Percentiles rank a stretch among this genome's conserved stretches.
Evolutionary conservation across 2,329 filamentous ascomycete genomes (phyloP).

Genomic region (Acephala macrosclerotiorum): DNA sequence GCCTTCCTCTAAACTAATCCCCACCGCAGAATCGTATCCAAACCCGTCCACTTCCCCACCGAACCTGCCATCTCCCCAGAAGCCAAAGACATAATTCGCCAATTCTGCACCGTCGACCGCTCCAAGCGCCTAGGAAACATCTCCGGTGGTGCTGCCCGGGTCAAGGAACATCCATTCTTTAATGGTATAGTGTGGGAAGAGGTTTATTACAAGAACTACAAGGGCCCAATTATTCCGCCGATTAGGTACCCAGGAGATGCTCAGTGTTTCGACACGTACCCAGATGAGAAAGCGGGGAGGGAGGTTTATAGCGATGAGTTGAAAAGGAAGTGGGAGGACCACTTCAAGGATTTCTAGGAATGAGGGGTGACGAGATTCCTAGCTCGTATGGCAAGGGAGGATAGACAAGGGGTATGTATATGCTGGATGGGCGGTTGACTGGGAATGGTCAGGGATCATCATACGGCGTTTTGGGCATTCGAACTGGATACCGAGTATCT

Average conservation of each 20-base stretch:
- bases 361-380: not conserved
- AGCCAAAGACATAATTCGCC: conserved; percentile 77
- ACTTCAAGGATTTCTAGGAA: conserved; percentile 74
- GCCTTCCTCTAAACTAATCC: not conserved
- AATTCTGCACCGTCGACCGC: conserved; percentile 80
- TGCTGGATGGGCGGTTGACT: not conserved
- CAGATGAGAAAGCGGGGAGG: conserved; percentile 73
- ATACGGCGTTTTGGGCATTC: conserved; percentile 5
- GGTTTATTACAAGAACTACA: conserved; percentile 66
- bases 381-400: not conserved
- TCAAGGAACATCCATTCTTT: conserved; percentile 83
- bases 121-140: conserved; percentile 82
- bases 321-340: conserved; percentile 71
- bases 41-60: conserved; percentile 75
- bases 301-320: conserved; percentile 75
- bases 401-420: not conserved
- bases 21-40: conserved; percentile 74
- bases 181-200: conserved; percentile 76
- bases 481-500: not conserved
- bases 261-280: conserved; percentile 83
- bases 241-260: conserved; percentile 76
- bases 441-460: not conserved
- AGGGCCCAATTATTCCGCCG: conserved; percentile 79
- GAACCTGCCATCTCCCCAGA: conserved; percentile 69
- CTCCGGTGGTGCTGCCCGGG: conserved; percentile 72